Percentiles rank a stretch among this genome's conserved stretches.
phyloP scores from a whole-genome alignment of 2,329 filamentous ascomycete genomes.

The Drechslerella dactyloides region DNA sequence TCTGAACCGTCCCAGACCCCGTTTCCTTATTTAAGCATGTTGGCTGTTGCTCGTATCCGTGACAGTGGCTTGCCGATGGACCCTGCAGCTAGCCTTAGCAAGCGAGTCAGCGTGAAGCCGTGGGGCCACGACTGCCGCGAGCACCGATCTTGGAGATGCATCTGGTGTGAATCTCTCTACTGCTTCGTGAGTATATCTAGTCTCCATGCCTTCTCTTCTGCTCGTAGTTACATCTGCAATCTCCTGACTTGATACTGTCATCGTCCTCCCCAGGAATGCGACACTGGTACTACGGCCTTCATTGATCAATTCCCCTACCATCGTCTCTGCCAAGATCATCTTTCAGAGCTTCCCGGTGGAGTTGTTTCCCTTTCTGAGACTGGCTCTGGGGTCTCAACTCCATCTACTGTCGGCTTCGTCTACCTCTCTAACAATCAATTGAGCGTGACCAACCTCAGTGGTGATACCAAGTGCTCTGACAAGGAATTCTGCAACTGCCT shows the following conservation, averaged over 20 bases:
- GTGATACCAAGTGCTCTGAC: constrained; percentile 35
- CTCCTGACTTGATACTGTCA: not conserved
- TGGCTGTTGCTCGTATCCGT: constrained; percentile 25
- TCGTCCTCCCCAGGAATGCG: constrained; percentile 33
- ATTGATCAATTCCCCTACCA: constrained; percentile 44
- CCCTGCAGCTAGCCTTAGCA: constrained; percentile 30
- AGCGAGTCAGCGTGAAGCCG: constrained; percentile 45
- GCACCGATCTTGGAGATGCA: constrained; percentile 47
- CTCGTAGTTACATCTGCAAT: not conserved
- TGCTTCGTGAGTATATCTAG: constrained; percentile 40
- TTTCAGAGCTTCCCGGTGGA: constrained; percentile 41
- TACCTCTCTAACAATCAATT: constrained; percentile 38
- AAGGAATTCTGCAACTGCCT: constrained; percentile 46
- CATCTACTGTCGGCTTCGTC: constrained; percentile 30
- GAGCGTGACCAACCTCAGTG: constrained; percentile 43
- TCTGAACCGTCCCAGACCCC: not conserved
- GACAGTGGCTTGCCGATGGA: constrained; percentile 27
- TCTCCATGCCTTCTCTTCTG: not conserved
- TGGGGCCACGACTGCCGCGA: constrained; percentile 49
- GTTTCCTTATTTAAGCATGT: constrained; percentile 13
- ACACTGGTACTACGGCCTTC: constrained; percentile 43
- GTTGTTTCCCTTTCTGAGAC: not conserved
- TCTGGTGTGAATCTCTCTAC: constrained; percentile 47
- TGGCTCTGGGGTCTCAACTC: constrained; percentile 16
- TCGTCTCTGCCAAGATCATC: constrained; percentile 41